Evolutionary conservation across 108 stramenopile species (phyloP), one percentile per base, ranked within the genome.

Genomic region (Fragilaria radians): DNA sequence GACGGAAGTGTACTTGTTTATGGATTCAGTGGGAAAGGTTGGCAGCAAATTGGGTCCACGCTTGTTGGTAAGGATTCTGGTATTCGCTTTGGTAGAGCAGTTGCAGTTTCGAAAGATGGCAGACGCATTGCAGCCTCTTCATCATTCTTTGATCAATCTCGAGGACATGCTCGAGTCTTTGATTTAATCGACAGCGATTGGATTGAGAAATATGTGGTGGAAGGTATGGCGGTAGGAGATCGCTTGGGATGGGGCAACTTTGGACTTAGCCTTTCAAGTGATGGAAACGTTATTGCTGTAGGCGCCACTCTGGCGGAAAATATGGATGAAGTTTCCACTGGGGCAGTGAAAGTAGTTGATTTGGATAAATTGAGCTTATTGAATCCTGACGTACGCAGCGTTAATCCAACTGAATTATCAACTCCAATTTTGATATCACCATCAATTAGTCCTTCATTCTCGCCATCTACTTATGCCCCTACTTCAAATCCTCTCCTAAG

Each of bases 11-110:
- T 57, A 2, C 19, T n/a, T 19, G 3, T 57, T 30, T 57, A 34
- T 57, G 1, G 31, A 1, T 4, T 57, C 19, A 23, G 4, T 4
- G 52, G 57, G 23, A 30, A 32, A 3, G 42, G 25, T 4, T 81
- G 80, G 80, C 4, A n/a, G 0, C 66, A 45, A 18, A 32, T 74
- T 24, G 80, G 76, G 3, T 18, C 54, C 11, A 55, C 53, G 0
- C 48, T 70, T 4, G 19, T 42, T 24, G 73, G 77, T 32, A 34
- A 62, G 2, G 45, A 28, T 26, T 25, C 34, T 21, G 14, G 48
- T 18, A 63, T 70, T 47, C 33, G 54, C 1, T 68, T 70, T 46
- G 77, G 76, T 29, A 67, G 76, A 63, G 62, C 76, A 2, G 62
- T 81, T 2, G 46, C 80, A 1, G 24, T 81, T 5, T 65, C 62